phyloP scores from a whole-genome alignment of 2,329 filamentous ascomycete species.

The Aspergillus oerlinghausenensis region DNA sequence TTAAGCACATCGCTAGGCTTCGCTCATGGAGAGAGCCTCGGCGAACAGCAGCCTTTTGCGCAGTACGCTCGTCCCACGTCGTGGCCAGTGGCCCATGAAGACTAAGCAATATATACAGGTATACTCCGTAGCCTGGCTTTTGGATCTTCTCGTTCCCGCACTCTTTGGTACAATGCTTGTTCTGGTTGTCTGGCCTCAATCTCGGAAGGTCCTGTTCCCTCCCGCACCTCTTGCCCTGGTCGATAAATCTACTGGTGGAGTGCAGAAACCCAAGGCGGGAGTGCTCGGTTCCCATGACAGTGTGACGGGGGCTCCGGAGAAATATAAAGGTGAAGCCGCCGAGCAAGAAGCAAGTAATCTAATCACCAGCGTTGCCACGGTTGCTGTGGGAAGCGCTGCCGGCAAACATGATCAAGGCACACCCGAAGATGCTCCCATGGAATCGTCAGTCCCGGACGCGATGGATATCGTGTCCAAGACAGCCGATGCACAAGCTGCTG shows the following conservation, averaged over 20 bases:
- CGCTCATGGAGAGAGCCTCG: slow-evolving; percentile 72
- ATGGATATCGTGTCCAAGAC: slow-evolving; percentile 52
- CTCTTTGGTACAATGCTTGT: slow-evolving; percentile 57
- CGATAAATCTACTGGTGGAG: slow-evolving; percentile 62
- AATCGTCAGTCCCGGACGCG: slow-evolving; percentile 57
- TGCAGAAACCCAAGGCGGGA: slow-evolving; percentile 72
- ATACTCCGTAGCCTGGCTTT: slow-evolving; percentile 63
- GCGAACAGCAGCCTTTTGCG: slow-evolving; percentile 63
- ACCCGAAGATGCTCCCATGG: slow-evolving; percentile 48
- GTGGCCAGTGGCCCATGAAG: background rate
- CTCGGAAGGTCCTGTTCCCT: slow-evolving; percentile 65
- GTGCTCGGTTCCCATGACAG: slow-evolving; percentile 72
- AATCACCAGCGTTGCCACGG: slow-evolving; percentile 66
- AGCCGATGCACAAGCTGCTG: slow-evolving; percentile 51
- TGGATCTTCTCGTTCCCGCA: slow-evolving; percentile 66
- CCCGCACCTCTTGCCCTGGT: slow-evolving; percentile 72
- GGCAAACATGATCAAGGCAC: slow-evolving; percentile 71
- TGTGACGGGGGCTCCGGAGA: slow-evolving; percentile 75
- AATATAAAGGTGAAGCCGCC: slow-evolving; percentile 76
- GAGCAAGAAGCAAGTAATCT: slow-evolving; percentile 80
- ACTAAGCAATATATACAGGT: slow-evolving; percentile 24
- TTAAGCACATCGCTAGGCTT: slow-evolving; percentile 70
- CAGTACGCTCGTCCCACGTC: slow-evolving; percentile 34
- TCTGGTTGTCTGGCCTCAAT: slow-evolving; percentile 61
- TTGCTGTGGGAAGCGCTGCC: slow-evolving; percentile 69